Evolutionary conservation across 225 moss, liverwort and hornwort species (phyloP).

Genomic region (Asterella californica): DNA sequence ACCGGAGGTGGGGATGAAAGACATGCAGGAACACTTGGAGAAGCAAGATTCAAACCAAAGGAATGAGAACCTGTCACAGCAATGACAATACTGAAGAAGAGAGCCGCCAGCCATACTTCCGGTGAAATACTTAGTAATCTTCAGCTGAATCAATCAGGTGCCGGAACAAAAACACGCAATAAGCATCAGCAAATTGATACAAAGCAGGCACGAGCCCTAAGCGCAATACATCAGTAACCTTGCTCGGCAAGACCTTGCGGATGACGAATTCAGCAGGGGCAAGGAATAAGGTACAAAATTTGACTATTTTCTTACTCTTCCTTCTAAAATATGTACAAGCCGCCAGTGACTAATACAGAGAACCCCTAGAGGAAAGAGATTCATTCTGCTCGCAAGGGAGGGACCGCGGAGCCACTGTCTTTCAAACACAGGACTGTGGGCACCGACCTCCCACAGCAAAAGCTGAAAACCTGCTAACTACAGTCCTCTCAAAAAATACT

Average conservation of each 20-base stretch:
- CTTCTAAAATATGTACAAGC: conserved; percentile 47
- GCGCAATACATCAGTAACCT: background rate
- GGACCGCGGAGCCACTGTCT: conserved; percentile 18
- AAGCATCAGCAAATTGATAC: background rate
- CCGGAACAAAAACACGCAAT: too few relatives aligned
- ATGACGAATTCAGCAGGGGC: background rate
- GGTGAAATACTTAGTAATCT: too few relatives aligned
- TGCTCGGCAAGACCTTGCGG: background rate
- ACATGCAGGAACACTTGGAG: too few relatives aligned
- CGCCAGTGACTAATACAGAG: conserved; percentile 30
- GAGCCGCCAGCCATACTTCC: too few relatives aligned
- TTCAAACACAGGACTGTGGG: conserved; percentile 4
- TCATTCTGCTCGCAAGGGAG: conserved; percentile 15
- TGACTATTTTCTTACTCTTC: conserved; percentile 34
- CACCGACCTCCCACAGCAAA: conserved; percentile 16
- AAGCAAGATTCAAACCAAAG: too few relatives aligned
- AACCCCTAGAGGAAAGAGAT: conserved; percentile 25
- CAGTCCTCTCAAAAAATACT: conserved; percentile 9
- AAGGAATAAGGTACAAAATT: conserved; percentile 18
- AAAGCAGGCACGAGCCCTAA: background rate
- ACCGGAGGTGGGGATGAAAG: too few relatives aligned
- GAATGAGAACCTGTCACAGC: too few relatives aligned
- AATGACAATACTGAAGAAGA: too few relatives aligned
- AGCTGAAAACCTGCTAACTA: conserved; percentile 12
- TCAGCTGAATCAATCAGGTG: too few relatives aligned